These are phyloP conservation scores for Viridothelium virens DNA, from an alignment of 495 filamentous ascomycete genomes.

Conservation along the genomic window DNA sequence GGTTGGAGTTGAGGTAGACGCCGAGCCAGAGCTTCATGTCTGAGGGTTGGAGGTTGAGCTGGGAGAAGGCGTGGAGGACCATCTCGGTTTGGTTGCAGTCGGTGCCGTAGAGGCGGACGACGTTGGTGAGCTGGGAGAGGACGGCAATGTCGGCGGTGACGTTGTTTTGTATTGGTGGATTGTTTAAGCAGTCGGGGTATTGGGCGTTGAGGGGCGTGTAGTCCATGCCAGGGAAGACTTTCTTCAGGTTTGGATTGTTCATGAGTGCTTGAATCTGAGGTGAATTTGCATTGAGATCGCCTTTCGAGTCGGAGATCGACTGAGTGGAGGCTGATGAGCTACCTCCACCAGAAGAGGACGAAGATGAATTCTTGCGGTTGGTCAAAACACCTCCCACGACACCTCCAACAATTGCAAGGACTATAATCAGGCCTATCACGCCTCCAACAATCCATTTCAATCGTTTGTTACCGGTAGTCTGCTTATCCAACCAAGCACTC, in stretches of 20 bases:
- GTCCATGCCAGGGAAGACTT: slow-evolving; percentile 94
- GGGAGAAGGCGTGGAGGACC: slow-evolving; percentile 75
- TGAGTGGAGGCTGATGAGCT: slow-evolving; percentile 20
- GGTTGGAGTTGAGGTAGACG: slow-evolving; percentile 84
- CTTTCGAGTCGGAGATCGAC: slow-evolving; percentile 39
- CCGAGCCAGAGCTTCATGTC: slow-evolving; percentile 87
- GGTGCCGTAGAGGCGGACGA: slow-evolving; percentile 84
- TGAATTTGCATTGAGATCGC: slow-evolving; percentile 66
- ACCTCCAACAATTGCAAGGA: slow-evolving; percentile 63
- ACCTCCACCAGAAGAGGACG: slow-evolving; percentile 8
- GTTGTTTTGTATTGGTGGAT: slow-evolving; percentile 84
- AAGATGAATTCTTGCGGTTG: slow-evolving; percentile 15
- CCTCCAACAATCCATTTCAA: slow-evolving; percentile 60
- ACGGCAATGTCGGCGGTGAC: slow-evolving; percentile 87
- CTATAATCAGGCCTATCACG: slow-evolving; percentile 55
- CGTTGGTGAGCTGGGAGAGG: slow-evolving; percentile 83
- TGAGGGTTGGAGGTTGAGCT: slow-evolving; percentile 55
- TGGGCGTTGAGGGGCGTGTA: slow-evolving; percentile 90
- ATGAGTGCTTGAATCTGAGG: slow-evolving; percentile 72
- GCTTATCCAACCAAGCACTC: slow-evolving; percentile 49
- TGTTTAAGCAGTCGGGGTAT: slow-evolving; percentile 73
- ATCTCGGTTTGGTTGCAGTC: slow-evolving; percentile 98
- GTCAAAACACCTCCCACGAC: slow-evolving; percentile 60
- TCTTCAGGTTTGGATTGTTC: slow-evolving; percentile 73
- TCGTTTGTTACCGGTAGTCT: slow-evolving; percentile 58